phyloP scores from a whole-genome alignment of 2,329 filamentous ascomycete species.

The Didymosphaeria variabile region DNA sequence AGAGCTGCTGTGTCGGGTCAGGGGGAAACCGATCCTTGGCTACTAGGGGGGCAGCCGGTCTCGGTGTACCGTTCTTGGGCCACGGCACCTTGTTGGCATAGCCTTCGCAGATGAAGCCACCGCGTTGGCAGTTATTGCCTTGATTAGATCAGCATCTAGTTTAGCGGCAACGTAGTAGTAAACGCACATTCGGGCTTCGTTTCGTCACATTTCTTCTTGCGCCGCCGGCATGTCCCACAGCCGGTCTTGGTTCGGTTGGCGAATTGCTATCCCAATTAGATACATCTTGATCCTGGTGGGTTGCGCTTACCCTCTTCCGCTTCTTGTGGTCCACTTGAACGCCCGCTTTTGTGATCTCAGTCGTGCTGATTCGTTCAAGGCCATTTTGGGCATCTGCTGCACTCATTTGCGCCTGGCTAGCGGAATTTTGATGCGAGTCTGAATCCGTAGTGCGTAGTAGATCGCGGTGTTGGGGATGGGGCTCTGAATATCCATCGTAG shows the following conservation, averaged over 20 bases:
- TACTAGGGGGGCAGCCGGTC: conserved; percentile 72
- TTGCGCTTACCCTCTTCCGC: conserved; percentile 52
- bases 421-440: conserved; percentile 21
- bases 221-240: conserved; percentile 87
- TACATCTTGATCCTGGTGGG: neutral
- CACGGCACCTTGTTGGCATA: conserved; percentile 83
- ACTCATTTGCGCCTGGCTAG: conserved; percentile 21
- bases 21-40: conserved; percentile 72
- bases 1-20: conserved; percentile 36
- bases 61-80: conserved; percentile 76
- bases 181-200: conserved; percentile 86
- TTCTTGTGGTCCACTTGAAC: conserved; percentile 59
- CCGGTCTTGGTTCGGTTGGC: conserved; percentile 96
- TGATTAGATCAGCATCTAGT: conserved; percentile 17
- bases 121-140: conserved; percentile 82
- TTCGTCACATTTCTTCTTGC: conserved; percentile 99
- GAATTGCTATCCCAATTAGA: conserved; percentile 67
- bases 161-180: conserved; percentile 30
- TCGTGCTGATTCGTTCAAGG: conserved; percentile 32
- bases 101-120: conserved; percentile 89
- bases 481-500: conserved; percentile 32
- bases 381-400: conserved; percentile 25
- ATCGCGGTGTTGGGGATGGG: conserved; percentile 36
- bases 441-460: conserved; percentile 30
- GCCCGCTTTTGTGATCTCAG: conserved; percentile 54